phyloP scores from a whole-genome alignment of 768 basidiomycete species.

The Tulasnella sp. region DNA sequence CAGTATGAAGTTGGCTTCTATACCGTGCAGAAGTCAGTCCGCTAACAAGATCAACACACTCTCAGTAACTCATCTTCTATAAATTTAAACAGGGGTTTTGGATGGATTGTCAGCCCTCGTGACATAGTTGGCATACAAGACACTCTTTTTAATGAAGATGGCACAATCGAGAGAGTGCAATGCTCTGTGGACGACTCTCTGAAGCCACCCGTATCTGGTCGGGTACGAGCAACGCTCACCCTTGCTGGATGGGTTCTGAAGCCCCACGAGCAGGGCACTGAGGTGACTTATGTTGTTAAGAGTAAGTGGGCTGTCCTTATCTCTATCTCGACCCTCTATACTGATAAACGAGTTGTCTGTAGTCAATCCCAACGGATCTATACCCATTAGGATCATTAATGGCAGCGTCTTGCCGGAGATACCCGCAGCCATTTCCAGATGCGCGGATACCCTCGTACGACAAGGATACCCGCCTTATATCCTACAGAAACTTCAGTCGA shows the following conservation, averaged over 20 bases:
- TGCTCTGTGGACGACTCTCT: slow-evolving; percentile 16
- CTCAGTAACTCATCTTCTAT: neutral
- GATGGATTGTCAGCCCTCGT: slow-evolving; percentile 13
- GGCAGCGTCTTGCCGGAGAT: slow-evolving; percentile 12
- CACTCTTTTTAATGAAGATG: slow-evolving; percentile 10
- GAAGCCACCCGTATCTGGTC: slow-evolving; percentile 14
- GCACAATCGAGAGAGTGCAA: slow-evolving; percentile 16
- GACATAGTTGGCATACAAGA: slow-evolving; percentile 19
- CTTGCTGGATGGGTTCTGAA: slow-evolving; percentile 15
- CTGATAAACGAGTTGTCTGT: neutral
- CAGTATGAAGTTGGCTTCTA: slow-evolving; percentile 12
- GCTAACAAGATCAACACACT: neutral
- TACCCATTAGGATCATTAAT: slow-evolving; percentile 11
- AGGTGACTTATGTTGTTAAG: slow-evolving; percentile 17
- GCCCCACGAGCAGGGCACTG: slow-evolving; percentile 6
- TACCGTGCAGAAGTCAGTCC: slow-evolving; percentile 14
- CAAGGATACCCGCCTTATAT: slow-evolving; percentile 10
- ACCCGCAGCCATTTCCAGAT: slow-evolving; percentile 6
- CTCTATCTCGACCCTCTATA: neutral
- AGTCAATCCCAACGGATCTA: slow-evolving; percentile 18
- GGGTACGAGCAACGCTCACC: slow-evolving; percentile 18
- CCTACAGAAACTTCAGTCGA: neutral
- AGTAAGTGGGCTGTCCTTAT: neutral
- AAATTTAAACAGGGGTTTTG: slow-evolving; percentile 8
- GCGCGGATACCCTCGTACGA: slow-evolving; percentile 2